A percentile compares a stretch with the other conserved stretches of the same genome.
Conservation (phyloP, 2,329 filamentous ascomycete species). For the Pochonia chlamydosporia region DNA sequence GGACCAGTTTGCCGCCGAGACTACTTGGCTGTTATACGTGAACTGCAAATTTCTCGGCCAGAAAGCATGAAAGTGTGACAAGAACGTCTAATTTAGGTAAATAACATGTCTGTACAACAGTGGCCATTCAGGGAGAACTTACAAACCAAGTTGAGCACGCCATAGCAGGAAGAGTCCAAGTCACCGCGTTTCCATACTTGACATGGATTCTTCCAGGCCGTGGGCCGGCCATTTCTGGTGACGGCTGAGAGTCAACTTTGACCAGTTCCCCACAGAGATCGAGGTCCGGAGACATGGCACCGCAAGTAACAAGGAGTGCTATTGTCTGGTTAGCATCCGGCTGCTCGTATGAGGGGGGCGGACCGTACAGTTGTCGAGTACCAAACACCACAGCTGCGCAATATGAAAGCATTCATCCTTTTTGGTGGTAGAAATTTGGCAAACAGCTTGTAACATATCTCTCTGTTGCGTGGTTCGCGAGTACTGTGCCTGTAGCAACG, state of each 20-base stretch:
- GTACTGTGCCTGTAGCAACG: slow-evolving; percentile 37
- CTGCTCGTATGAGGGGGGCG: background rate
- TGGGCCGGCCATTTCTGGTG: slow-evolving; percentile 12
- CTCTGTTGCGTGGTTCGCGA: slow-evolving; percentile 30
- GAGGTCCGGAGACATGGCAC: slow-evolving; percentile 27
- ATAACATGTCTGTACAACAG: background rate
- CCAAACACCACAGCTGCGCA: slow-evolving; percentile 40
- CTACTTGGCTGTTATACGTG: slow-evolving; percentile 21
- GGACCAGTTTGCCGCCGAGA: slow-evolving; percentile 22
- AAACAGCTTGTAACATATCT: slow-evolving; percentile 42
- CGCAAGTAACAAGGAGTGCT: slow-evolving; percentile 36
- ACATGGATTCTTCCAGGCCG: slow-evolving; percentile 25
- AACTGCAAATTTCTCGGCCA: slow-evolving; percentile 35
- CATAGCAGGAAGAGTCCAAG: slow-evolving; percentile 32
- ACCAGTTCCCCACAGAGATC: slow-evolving; percentile 27
- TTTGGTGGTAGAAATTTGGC: slow-evolving; percentile 28
- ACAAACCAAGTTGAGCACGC: slow-evolving; percentile 42
- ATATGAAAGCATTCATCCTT: slow-evolving; percentile 39
- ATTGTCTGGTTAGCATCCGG: slow-evolving; percentile 7
- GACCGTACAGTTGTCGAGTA: slow-evolving; percentile 36
- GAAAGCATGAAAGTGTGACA: slow-evolving; percentile 36
- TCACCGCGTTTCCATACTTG: slow-evolving; percentile 24
- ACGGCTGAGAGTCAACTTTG: slow-evolving; percentile 22
- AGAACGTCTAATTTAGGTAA: slow-evolving; percentile 25
- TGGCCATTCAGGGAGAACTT: slow-evolving; percentile 11